Conservation (phyloP, 1,139 yeast genomes). For the Torulaspora globosa region DNA sequence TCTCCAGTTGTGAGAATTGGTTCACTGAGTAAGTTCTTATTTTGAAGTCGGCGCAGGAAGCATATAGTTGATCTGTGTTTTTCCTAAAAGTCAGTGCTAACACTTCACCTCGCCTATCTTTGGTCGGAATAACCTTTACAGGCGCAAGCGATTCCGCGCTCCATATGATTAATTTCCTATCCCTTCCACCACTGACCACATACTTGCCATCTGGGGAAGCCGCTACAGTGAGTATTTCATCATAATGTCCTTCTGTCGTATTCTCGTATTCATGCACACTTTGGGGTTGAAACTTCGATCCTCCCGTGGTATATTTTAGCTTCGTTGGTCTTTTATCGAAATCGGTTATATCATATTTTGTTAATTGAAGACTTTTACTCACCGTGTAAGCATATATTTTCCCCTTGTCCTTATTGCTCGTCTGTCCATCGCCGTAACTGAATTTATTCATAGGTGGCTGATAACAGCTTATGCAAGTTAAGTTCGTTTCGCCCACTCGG, state of each 20-base stretch:
- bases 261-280: slow-evolving; percentile 41
- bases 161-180: slow-evolving; percentile 79
- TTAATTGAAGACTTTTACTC: slow-evolving; percentile 74
- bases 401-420: slow-evolving; percentile 24
- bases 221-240: slow-evolving; percentile 71
- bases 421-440: slow-evolving; percentile 20
- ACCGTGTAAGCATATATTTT: slow-evolving; percentile 64
- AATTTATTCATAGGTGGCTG: slow-evolving; percentile 38
- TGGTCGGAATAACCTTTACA: slow-evolving; percentile 70
- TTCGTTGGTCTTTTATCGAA: slow-evolving; percentile 52
- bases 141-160: slow-evolving; percentile 72
- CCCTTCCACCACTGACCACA: slow-evolving; percentile 88
- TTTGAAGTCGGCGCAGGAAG: slow-evolving; percentile 88
- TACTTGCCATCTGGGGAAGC: slow-evolving; percentile 83
- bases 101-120: slow-evolving; percentile 64
- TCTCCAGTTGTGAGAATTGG: slow-evolving; percentile 85
- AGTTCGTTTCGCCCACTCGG: slow-evolving; percentile 56
- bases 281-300: slow-evolving; percentile 46
- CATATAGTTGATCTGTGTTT: slow-evolving; percentile 79
- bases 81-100: slow-evolving; percentile 73
- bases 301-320: slow-evolving; percentile 64
- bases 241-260: slow-evolving; percentile 60
- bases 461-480: slow-evolving; percentile 43
- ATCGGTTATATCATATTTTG: slow-evolving; percentile 68
- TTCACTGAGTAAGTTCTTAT: slow-evolving; percentile 82